These are phyloP conservation scores for Epichloe glyceriae DNA, from an alignment of 2,329 filamentous ascomycete genomes.

Conservation along the genomic window DNA sequence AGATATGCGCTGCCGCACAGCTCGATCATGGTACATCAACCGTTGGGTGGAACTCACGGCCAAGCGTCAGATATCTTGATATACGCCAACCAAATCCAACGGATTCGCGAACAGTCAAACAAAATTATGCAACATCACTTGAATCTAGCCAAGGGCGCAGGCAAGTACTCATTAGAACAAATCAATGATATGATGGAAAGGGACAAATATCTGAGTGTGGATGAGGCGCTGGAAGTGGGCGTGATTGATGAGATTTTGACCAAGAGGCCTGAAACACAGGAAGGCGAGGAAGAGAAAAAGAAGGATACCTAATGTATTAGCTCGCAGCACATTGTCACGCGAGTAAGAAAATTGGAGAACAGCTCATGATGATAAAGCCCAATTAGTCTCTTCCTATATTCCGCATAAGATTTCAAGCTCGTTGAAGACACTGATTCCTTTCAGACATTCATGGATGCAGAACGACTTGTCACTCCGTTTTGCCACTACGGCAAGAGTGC, in stretches of 20 bases:
- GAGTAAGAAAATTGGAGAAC: no score
- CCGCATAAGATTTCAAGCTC: no score
- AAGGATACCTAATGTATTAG: not conserved
- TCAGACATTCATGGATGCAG: no score
- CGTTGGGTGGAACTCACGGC: conserved; percentile 58
- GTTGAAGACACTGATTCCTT: no score
- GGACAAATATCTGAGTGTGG: conserved; percentile 83
- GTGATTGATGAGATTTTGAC: conserved; percentile 84
- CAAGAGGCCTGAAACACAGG: conserved; percentile 35
- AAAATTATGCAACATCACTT: conserved; percentile 79
- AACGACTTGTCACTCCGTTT: no score
- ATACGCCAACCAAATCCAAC: conserved; percentile 90
- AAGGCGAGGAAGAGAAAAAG: conserved; percentile 17
- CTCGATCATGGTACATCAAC: conserved; percentile 95
- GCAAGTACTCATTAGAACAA: conserved; percentile 67
- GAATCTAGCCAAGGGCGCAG: conserved; percentile 60
- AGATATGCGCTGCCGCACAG: conserved; percentile 85
- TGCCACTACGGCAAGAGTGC: no score
- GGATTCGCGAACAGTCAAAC: conserved; percentile 75
- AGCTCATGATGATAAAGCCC: no score
- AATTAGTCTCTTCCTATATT: no score
- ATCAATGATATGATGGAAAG: conserved; percentile 94
- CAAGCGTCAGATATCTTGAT: conserved; percentile 79
- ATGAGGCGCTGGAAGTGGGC: conserved; percentile 79
- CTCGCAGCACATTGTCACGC: no score